Evolutionary conservation across 495 filamentous ascomycete genomes (phyloP).

Genomic region (Penicillium desertorum): DNA sequence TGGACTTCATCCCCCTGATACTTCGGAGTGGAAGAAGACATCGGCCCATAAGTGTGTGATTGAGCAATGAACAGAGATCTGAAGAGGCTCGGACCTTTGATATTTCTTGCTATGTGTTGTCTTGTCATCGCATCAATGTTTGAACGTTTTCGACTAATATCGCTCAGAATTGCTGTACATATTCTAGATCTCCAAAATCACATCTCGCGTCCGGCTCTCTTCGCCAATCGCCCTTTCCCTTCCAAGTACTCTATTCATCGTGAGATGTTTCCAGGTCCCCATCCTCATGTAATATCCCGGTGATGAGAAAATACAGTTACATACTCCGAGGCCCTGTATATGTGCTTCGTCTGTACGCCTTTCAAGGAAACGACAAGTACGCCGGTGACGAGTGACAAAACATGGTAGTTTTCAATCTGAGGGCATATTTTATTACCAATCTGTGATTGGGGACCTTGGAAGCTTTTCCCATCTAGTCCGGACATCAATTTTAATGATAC

Average conservation of each 20-base stretch:
- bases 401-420: conserved; percentile 39
- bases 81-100: conserved; percentile 22
- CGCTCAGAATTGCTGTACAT: conserved; percentile 1
- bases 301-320: conserved; percentile 28
- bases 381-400: conserved; percentile 31
- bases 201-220: background rate
- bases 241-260: background rate
- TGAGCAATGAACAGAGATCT: conserved; percentile 51
- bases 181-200: conserved; percentile 5
- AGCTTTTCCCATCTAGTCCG: background rate
- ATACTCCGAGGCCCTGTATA: conserved; percentile 27
- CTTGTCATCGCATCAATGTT: background rate
- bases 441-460: background rate
- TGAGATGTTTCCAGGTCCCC: background rate
- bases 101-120: background rate
- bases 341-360: conserved; percentile 31
- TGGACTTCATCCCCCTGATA: conserved; percentile 33
- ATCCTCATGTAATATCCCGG: conserved; percentile 7
- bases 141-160: background rate
- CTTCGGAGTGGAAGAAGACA: conserved; percentile 37
- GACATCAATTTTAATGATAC: background rate
- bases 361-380: conserved; percentile 29
- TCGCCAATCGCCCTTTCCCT: background rate
- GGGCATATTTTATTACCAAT: background rate
- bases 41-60: conserved; percentile 31